Evolutionary conservation across 345 rosid species (phyloP).

Genomic region (Arabidopsis arenosa): DNA sequence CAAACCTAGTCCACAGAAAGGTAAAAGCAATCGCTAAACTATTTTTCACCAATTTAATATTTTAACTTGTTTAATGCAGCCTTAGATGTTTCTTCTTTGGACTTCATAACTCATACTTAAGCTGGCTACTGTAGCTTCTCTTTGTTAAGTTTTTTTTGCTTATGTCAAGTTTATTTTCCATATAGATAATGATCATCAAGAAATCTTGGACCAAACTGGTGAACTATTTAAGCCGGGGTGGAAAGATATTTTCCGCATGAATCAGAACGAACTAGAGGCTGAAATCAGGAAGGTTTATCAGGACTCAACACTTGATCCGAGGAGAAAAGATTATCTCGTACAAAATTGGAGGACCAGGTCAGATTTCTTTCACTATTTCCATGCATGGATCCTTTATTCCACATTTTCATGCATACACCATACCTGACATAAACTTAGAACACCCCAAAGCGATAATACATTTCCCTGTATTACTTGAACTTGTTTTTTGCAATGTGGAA

Average conservation of each 20-base stretch:
- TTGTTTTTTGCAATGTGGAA: not conserved
- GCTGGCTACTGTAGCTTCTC: conserved; percentile 17
- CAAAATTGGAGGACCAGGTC: conserved; percentile 90
- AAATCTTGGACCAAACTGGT: conserved; percentile 68
- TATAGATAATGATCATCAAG: conserved; percentile 60
- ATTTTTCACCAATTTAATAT: conserved; percentile 22
- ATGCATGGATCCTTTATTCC: conserved; percentile 34
- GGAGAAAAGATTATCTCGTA: conserved; percentile 83
- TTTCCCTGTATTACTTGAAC: conserved; percentile 15
- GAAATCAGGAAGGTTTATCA: conserved; percentile 87
- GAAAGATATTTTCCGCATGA: conserved; percentile 95
- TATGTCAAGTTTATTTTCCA: conserved; percentile 33
- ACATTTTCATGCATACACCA: conserved; percentile 10
- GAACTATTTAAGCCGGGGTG: conserved; percentile 94
- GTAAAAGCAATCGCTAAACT: conserved; percentile 44
- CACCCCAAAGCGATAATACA: not conserved
- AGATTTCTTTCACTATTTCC: conserved; percentile 55
- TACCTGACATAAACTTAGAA: not conserved
- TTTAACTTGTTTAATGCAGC: conserved; percentile 14
- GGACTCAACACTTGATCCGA: conserved; percentile 90
- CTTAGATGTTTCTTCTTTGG: conserved; percentile 19
- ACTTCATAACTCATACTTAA: conserved; percentile 29
- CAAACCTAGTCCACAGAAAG: conserved; percentile 56
- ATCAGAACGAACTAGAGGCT: conserved; percentile 89
- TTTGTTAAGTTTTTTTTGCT: conserved; percentile 32